Evolutionary conservation across 495 filamentous ascomycete species (phyloP), one percentile per base, ranked within the genome.

Genomic region (Penicillium lagena): DNA sequence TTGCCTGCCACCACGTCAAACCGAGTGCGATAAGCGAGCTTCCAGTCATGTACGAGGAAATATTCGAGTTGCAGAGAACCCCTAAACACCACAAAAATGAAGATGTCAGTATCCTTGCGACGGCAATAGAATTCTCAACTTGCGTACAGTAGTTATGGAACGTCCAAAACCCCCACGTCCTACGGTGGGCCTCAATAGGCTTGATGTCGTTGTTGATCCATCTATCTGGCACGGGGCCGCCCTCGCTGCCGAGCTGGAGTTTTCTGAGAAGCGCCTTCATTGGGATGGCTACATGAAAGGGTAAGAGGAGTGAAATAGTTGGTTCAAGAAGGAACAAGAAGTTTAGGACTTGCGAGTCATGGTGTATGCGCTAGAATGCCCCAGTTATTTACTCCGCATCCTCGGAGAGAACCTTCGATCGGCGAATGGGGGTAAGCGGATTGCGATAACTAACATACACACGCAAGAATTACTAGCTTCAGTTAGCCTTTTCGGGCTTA

Each of bases 181-280:
- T 47, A 10, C 57, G 47, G n/a, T 29, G 42, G 6, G 42, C 29
- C 33, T 60, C 57, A 12, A 60, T 48, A 33, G 57, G 57, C 40
- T 60, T 57, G 34, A 60, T 60, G 35, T 60, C 57, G 37, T 60
- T 51, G 37, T 60, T 60, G 29, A 60, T 47, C 57, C 57, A 60
- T 39, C 50, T 44, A 22, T 51, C 42, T 12, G 55, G 45, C 1
- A 40, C 13, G 9, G 35, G 40, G 17, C 48, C 55, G 12, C 51
- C 51, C 35, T 58, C 51, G n/a, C 32, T 37, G 29, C 39, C 38
- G 13, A 58, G 37, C 15, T 48, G 32, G 35, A 58, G 42, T 42
- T 29, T 47, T 15, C 37, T 48, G n/a, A 47, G 37, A 7, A 49
- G 12, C n/a, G 34, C 29, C 35, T 49, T 22, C 22, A 22, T 22